A percentile compares a stretch with the other conserved stretches of the same genome.
Conservation (phyloP, 2,329 filamentous ascomycete species). For the Bipolaris cookei region DNA sequence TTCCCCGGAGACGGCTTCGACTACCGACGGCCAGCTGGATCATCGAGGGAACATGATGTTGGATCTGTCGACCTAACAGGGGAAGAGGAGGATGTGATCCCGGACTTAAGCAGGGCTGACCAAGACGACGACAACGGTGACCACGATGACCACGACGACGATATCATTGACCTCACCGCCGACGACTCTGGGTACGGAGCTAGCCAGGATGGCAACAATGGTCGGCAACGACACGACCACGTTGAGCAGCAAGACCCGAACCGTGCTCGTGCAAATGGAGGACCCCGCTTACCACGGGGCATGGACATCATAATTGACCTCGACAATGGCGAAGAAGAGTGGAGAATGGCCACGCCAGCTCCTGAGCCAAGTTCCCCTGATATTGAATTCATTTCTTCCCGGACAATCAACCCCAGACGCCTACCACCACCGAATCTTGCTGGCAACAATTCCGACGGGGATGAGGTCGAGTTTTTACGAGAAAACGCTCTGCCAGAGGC, state of each 20-base stretch:
- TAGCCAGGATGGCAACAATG: constrained; percentile 14
- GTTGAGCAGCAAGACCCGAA: constrained; percentile 4
- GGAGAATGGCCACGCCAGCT: constrained; percentile 32
- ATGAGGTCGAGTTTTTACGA: constrained; percentile 42
- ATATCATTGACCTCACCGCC: constrained; percentile 43
- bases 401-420: constrained; percentile 31
- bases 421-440: constrained; percentile 6
- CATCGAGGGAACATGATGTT: constrained; percentile 25
- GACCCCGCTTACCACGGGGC: constrained; percentile 50
- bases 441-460: constrained; percentile 27
- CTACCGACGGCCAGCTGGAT: constrained; percentile 58
- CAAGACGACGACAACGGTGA: constrained; percentile 3
- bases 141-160: neutral
- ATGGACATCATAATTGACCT: constrained; percentile 53
- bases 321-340: constrained; percentile 41
- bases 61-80: constrained; percentile 51
- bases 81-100: constrained; percentile 23
- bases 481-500: constrained; percentile 32
- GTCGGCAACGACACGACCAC: neutral
- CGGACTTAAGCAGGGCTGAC: constrained; percentile 17
- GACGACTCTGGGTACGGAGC: constrained; percentile 34
- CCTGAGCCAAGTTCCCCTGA: constrained; percentile 51
- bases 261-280: constrained; percentile 24
- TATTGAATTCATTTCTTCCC: constrained; percentile 56
- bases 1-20: constrained; percentile 63